Evolutionary conservation across 495 filamentous ascomycete genomes (phyloP), one percentile per base, ranked within the genome.

Genomic region (Tuber magnatum): DNA sequence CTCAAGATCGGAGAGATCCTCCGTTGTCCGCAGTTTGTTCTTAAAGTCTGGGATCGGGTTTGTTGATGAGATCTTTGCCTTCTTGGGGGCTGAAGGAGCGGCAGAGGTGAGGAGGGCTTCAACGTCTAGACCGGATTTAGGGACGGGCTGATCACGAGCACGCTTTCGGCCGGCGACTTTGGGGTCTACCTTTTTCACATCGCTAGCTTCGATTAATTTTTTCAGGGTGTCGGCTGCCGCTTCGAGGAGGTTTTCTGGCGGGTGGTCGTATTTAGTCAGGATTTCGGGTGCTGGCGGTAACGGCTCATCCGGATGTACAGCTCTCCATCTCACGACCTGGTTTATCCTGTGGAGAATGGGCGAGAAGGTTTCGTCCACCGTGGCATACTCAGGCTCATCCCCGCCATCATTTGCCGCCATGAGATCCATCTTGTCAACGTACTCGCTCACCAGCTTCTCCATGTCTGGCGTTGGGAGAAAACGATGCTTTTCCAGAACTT

Each of bases 1-100:
- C 74, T 89, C 86, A 39, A 96, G 86, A 6, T 85, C 86, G 24
- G 87, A 85, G 24, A 90, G 84, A 43, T 89, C 89, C 22, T 90
- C 88, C 2, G 92, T 76, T 28, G 74, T 87, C 1, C 84, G 84
- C 24, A 98, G 86, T 35, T 89, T 88, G 84, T 94, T 93, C 80
- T 93, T 96, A 88, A 97, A 98, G 72, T 94, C 91, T 0, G 96
- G 94, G 69, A 99, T 92, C 7, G 93, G 89, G 79, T 99, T 98
- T 39, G 90, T 85, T 0, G 88, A 80, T 4, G 91, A 91, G 72
- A 99, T 94, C 74, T 88, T 91, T 56, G 84, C 80, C 16, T 85
- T 87, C 77, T 90, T 90, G 48, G 78, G 73, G 42, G 35, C 48
- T 72, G 65, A 10, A 40, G 72, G 22, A 35, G 32, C 68, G 6